Evolutionary conservation across 306 rosid genomes (phyloP), one percentile per base, ranked within the genome.

Genomic region (Quercus alba): DNA sequence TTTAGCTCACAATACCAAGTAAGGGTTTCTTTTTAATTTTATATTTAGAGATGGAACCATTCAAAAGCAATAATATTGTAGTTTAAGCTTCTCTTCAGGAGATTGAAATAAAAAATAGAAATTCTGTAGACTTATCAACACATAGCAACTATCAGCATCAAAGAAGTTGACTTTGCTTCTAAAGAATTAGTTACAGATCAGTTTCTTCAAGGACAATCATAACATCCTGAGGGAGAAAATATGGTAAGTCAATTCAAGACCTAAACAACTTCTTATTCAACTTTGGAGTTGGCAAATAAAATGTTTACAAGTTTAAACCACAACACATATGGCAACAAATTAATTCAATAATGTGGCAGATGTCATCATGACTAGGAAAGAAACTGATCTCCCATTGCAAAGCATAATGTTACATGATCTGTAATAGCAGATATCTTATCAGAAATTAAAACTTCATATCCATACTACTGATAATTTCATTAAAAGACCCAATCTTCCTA

Each of bases 71-170:
- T 33, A 18, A 67, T 33, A 10, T 18, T 28, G 49, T 33, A 63
- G 41, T 63, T 28, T 31, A 33, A 18, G 51, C 21, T 18, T 35
- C 49, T 35, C 25, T 67, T 46, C 35, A 35, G 72, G 72, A 67
- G 31, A 35, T 33, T 35, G 11, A 35, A 18, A 67, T 33, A 33
- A 35, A 19, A 35, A 44, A 33, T 17, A 18, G n/a, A 63, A 38
- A 20, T 54, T 70, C 69, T 67, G 64, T 64, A 44, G 83, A 75
- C 83, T 83, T 52, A 31, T 66, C 41, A 68, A 17, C 76, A 58
- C 28, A 80, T 57, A 83, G 19, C 55, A 78, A 56, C 38, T 21
- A 81, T 70, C 20, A 33, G 72, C 28, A n/a, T n/a, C 70, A 21
- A 17, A 52, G 55, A 18, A 61, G 52, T 30, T 26, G 66, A 73